These are phyloP conservation scores for Candida mattraensis DNA, from an alignment of 805 yeast species.

Conservation along the genomic window DNA sequence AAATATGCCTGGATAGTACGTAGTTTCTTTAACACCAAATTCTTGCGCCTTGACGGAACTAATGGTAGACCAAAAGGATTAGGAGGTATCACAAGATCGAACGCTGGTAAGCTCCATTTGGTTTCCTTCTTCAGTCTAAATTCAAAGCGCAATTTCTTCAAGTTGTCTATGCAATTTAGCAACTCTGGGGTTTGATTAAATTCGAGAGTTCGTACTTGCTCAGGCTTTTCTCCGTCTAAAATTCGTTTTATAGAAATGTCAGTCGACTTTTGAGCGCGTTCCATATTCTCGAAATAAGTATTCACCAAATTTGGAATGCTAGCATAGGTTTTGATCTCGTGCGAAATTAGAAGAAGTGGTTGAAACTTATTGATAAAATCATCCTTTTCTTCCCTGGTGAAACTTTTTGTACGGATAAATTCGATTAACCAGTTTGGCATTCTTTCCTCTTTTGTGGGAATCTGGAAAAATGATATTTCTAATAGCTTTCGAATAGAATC, in stretches of 20 bases:
- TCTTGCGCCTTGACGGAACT: slow-evolving; percentile 15
- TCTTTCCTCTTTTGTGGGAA: slow-evolving; percentile 8
- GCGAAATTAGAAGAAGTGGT: slow-evolving; percentile 4
- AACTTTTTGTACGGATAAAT: slow-evolving; percentile 7
- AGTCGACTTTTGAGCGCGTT: too few relatives aligned
- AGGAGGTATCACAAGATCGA: slow-evolving; percentile 16
- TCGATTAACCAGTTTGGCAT: slow-evolving; percentile 18
- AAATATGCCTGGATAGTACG: slow-evolving; percentile 15
- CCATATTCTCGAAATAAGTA: slow-evolving; percentile 8
- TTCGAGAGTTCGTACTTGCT: not conserved
- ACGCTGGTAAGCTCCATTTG: slow-evolving; percentile 16
- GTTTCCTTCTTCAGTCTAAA: slow-evolving; percentile 12
- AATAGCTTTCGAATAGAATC: slow-evolving; percentile 12
- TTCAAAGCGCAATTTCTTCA: slow-evolving; percentile 12
- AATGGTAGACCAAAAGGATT: slow-evolving; percentile 27
- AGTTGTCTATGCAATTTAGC: not conserved
- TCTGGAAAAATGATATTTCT: slow-evolving; percentile 7
- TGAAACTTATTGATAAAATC: slow-evolving; percentile 8
- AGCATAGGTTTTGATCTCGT: slow-evolving; percentile 8
- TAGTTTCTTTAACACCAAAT: slow-evolving; percentile 17
- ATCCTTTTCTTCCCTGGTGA: slow-evolving; percentile 10
- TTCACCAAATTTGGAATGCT: slow-evolving; percentile 5
- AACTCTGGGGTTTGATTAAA: not conserved
- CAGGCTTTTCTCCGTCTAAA: slow-evolving; percentile 5
- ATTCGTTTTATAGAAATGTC: slow-evolving; percentile 9